Evolutionary conservation across 495 filamentous ascomycete genomes (phyloP), one percentile per base, ranked within the genome.

Genomic region (Penicillium lagena): DNA sequence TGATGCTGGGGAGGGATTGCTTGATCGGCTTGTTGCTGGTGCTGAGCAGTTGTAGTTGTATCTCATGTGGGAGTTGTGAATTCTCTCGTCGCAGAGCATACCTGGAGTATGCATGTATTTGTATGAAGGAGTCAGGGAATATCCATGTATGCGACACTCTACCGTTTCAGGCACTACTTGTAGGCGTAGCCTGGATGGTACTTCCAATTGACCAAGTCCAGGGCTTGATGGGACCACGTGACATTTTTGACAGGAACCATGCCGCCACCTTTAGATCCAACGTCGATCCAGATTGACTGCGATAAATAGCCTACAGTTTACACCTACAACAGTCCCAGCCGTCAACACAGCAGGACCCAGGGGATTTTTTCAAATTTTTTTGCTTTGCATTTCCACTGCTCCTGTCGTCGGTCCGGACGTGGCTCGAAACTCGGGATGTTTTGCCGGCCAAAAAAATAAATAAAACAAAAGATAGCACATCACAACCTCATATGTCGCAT

Each of bases 401-500:
- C 50, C 44, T 56, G 46, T 56, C 48, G 50, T 51, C 53, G 49
- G 42, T 52, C 50, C 40, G 54, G 50, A 22, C 32, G 43, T 43
- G 37, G 40, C 34, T 51, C 41, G 22, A 47, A 39, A 45, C 50
- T 38, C 40, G 50, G 53, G 22, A 17, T 4, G 15, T 17, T 22
- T 22, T 22, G 22, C 3, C 22, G 40, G 43, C 35, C 30, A 45
- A 33, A 43, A 49, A 33, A 43, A 46, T 13, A 11, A 33, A 43
- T 12, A 13, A 37, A 28, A 37, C 39, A 32, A 39, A 43, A 31
- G 47, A 46, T 47, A 45, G 54, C 52, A 52, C 49, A 60, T 60
- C 54, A 60, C 57, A 60, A 60, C 57, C 57, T 60, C 57, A 51
- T 60, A 55, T 58, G 54, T 60, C 57, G 54, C 54, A 60, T 60